Base-by-base conservation (phyloP, 192 early-diverging fungal species). In the Coemansia sp. region DNA sequence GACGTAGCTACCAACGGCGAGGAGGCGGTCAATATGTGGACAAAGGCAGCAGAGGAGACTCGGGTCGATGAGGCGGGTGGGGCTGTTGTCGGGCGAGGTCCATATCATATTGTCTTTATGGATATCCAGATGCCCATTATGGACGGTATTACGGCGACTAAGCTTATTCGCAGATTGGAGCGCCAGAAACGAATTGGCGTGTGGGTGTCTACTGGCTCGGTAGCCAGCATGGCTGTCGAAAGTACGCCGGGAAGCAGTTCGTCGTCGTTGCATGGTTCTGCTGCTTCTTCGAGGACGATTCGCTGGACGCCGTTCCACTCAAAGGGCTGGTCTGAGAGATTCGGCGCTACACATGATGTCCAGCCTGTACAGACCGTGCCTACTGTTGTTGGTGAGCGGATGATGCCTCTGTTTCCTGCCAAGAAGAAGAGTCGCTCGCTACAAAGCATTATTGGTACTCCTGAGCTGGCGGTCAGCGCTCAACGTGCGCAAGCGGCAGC, bases 71-170 rank as follows among this genome's bases (percentile, higher is more conserved):
- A 47, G 35, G 59, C 59, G 14, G 64, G 59, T 4, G 59, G 39
- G 14, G 53, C 40, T 19, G 33, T 66, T n/a, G 57, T 57, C 37
- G 64, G 63, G 44, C 72, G 19, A 82, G 91, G 58, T 75, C 87
- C 60, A 4, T 87, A 84, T 46, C 78, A 86, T 19, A 73, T 90
- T 75, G 91, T 95, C 43, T 78, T 95, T 67, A 95, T 95, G 94
- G 94, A 95, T 70, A 90, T 93, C 23, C 89, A 91, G 78, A 92
- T 95, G 94, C 94, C 94, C 4, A 83, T 93, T 61, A 93, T 95
- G 92, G 92, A 91, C 58, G 94, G 94, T 17, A 92, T 94, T 62
- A 88, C 91, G 62, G 91, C 94, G 0, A 94, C 94, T 1, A 89
- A 91, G 82, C 85, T 86, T 62, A 95, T 95, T 63, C 85, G 92